Conservation (phyloP, 352 stramenopile species). For the Globisporangium rhizosaccharum region DNA sequence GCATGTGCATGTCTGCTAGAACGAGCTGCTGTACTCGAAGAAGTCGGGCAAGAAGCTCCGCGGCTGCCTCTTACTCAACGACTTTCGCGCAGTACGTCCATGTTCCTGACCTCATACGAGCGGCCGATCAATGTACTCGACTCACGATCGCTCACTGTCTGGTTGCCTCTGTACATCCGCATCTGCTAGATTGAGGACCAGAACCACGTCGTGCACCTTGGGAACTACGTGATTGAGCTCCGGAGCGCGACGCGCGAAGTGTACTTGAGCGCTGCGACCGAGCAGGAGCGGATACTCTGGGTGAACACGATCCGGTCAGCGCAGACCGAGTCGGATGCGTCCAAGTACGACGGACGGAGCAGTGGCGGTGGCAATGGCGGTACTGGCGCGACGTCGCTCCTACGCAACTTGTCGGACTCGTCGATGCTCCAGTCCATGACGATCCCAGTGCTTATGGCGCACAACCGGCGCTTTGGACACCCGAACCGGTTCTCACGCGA, state of each 20-base stretch:
- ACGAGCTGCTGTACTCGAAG: slow-evolving; percentile 72
- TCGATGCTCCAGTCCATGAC: slow-evolving; percentile 21
- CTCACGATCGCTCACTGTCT: neutral
- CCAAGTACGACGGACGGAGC: slow-evolving; percentile 10
- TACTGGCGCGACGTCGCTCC: slow-evolving; percentile 20
- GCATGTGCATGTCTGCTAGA: slow-evolving; percentile 18
- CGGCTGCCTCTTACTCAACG: slow-evolving; percentile 33
- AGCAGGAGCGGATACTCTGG: slow-evolving; percentile 67
- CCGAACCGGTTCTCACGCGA: slow-evolving; percentile 47
- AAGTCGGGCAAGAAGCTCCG: slow-evolving; percentile 78
- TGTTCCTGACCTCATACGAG: too few relatives aligned
- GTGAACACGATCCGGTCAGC: slow-evolving; percentile 44
- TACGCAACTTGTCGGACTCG: slow-evolving; percentile 37
- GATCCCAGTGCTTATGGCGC: slow-evolving; percentile 14
- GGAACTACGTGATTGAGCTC: slow-evolving; percentile 81
- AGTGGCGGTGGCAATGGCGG: too few relatives aligned
- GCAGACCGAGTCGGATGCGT: slow-evolving; percentile 19
- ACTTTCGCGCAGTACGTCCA: slow-evolving; percentile 60
- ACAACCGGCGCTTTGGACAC: slow-evolving; percentile 19
- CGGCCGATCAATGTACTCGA: too few relatives aligned
- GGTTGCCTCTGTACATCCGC: neutral
- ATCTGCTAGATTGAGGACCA: slow-evolving; percentile 69
- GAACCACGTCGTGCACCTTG: slow-evolving; percentile 61
- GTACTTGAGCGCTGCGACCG: slow-evolving; percentile 71
- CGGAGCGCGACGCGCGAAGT: slow-evolving; percentile 39